A percentile compares a stretch with the other conserved stretches of the same genome.
Conservation (phyloP, 768 basidiomycete genomes). For the Amanita fuliginea region DNA sequence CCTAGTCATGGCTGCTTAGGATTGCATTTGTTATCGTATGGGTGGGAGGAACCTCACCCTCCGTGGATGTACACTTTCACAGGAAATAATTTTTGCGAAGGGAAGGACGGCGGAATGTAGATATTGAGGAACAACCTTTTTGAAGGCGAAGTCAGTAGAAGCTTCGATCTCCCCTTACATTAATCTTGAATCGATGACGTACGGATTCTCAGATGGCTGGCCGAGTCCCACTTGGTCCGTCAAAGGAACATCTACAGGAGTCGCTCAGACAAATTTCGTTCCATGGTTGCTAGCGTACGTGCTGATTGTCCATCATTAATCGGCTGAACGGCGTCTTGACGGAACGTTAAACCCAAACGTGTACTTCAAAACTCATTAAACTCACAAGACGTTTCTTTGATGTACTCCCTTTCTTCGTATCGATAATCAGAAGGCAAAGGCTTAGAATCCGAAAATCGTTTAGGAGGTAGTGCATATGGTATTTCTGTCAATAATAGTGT, state of each 20-base stretch:
- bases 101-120: constrained; percentile 43
- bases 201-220: constrained; percentile 64
- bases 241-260: constrained; percentile 23
- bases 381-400: constrained; percentile 42
- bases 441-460: constrained; percentile 52
- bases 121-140: constrained; percentile 57
- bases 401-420: constrained; percentile 53
- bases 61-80: constrained; percentile 74
- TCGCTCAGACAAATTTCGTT: not conserved
- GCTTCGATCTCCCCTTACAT: not conserved
- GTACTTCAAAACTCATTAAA: not conserved
- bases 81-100: constrained; percentile 33
- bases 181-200: too few species aligned
- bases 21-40: not conserved
- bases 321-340: constrained; percentile 50
- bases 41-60: constrained; percentile 31
- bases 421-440: constrained; percentile 40
- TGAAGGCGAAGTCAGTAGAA: not conserved
- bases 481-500: constrained; percentile 36
- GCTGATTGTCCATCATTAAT: constrained; percentile 52
- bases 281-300: constrained; percentile 19
- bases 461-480: constrained; percentile 59
- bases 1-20: constrained; percentile 19
- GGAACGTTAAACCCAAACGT: not conserved
- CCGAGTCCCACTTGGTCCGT: constrained; percentile 58